Evolutionary conservation across 345 rosid species (phyloP), one percentile per base, ranked within the genome.

Genomic region (Populus pruinosa): DNA sequence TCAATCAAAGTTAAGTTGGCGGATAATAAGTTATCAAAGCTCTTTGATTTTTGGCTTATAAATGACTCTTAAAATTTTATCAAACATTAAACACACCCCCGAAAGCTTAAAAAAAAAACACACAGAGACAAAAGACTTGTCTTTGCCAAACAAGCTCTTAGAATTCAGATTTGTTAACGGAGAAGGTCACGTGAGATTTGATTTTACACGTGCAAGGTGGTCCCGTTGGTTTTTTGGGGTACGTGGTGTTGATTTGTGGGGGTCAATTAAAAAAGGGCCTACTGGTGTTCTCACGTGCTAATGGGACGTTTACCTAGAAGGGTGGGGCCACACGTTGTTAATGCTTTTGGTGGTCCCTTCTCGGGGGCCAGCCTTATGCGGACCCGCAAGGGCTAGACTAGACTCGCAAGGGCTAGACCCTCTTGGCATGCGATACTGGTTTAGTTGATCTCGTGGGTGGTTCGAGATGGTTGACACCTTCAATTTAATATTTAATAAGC

Each of bases 291-390:
- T 49, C 70, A 47, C 78, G 62, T 44, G 71, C 29, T 20, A 43
- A 38, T 6, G 63, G 62, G 63, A 65, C 71, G 77, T 74, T 69
- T 74, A 41, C 29, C 63, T 21, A 65, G 59, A 59, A 53, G 11
- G 11, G 9, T 44, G 59, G 70, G 59, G 18, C 70, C 49, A 20
- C n/a, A 1, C 7, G 49, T 31, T 23, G 64, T 49, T 25, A 20
- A 7, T 25, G 23, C 62, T 31, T 16, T 38, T 27, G 35, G 29
- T 61, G 39, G 21, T 41, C 21, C 44, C 64, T 21, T 8, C 38
- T 43, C 43, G 41, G 41, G 64, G 29, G 69, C 27, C 55, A 14
- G 39, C 25, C 6, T 69, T 5, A 12, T 18, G 7, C 36, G 1
- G 16, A 8, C 25, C 18, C 29, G 27, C 13, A 6, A 23, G 6